These are phyloP conservation scores for Zygosaccharomyces lentus DNA, from an alignment of 805 yeast species.

Conservation along the genomic window DNA sequence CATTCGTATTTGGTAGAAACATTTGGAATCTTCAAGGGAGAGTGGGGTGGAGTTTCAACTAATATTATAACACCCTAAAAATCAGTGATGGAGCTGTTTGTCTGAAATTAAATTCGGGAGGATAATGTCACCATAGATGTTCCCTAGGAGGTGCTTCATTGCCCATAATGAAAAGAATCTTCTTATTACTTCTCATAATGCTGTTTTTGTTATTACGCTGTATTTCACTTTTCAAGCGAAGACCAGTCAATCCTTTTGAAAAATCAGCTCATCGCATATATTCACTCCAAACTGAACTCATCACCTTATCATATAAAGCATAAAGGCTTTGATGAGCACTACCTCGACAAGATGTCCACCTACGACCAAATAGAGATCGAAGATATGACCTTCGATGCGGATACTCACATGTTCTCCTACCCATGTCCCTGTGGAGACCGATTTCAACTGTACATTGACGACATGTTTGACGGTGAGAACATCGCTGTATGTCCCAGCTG, in stretches of 20 bases:
- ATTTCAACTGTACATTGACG: conserved; percentile 82
- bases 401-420: conserved; percentile 76
- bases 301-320: not conserved
- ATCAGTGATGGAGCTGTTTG: too few relatives aligned
- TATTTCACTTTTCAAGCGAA: not conserved
- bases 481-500: conserved; percentile 97
- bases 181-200: too few relatives aligned
- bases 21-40: too few relatives aligned
- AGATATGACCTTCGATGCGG: conserved; percentile 87
- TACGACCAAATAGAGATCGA: conserved; percentile 97
- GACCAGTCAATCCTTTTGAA: not conserved
- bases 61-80: too few relatives aligned
- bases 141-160: too few relatives aligned
- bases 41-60: too few relatives aligned
- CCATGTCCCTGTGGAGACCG: conserved; percentile 99
- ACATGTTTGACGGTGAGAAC: conserved; percentile 84
- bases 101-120: too few relatives aligned
- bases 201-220: not conserved
- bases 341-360: conserved; percentile 44
- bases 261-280: conserved; percentile 9
- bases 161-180: too few relatives aligned
- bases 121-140: too few relatives aligned
- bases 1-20: too few relatives aligned
- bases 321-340: not conserved
- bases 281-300: not conserved